A percentile compares a stretch with the other conserved stretches of the same genome.
phyloP scores from a whole-genome alignment of 768 basidiomycete species.

The Termitomyces sp. region DNA sequence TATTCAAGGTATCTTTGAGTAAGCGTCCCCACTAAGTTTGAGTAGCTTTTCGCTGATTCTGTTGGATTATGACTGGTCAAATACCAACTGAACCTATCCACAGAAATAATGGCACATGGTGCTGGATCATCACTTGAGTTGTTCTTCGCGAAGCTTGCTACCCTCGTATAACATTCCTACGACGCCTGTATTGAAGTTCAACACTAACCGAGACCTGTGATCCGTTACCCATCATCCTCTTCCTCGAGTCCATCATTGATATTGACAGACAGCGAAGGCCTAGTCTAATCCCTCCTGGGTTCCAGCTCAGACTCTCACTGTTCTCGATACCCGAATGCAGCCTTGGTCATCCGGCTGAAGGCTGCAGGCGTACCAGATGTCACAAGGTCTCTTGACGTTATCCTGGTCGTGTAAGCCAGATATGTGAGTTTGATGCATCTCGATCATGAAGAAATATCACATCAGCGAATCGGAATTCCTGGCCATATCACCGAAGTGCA shows the following conservation, averaged over 20 bases:
- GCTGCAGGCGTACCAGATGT: constrained; percentile 6
- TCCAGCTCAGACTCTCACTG: background rate
- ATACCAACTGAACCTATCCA: background rate
- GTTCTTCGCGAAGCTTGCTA: background rate
- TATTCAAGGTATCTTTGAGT: background rate
- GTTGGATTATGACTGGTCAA: background rate
- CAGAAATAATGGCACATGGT: background rate
- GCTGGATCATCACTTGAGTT: background rate
- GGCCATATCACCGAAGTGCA: constrained; percentile 9
- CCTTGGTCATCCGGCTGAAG: constrained; percentile 3
- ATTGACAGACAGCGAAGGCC: background rate
- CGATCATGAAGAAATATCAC: background rate
- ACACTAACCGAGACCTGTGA: background rate
- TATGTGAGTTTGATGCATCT: background rate
- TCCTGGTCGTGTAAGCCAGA: background rate
- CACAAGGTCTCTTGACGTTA: constrained; percentile 1
- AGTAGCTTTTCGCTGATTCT: background rate
- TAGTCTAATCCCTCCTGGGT: background rate
- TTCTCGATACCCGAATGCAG: background rate
- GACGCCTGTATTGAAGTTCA: background rate
- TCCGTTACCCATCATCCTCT: constrained; percentile 6
- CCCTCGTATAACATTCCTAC: background rate
- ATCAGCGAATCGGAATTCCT: constrained; percentile 2
- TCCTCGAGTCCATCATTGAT: constrained; percentile 5
- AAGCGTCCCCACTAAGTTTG: background rate